phyloP scores from a whole-genome alignment of 2,329 filamentous ascomycete species.

The Nothophoma quercina region DNA sequence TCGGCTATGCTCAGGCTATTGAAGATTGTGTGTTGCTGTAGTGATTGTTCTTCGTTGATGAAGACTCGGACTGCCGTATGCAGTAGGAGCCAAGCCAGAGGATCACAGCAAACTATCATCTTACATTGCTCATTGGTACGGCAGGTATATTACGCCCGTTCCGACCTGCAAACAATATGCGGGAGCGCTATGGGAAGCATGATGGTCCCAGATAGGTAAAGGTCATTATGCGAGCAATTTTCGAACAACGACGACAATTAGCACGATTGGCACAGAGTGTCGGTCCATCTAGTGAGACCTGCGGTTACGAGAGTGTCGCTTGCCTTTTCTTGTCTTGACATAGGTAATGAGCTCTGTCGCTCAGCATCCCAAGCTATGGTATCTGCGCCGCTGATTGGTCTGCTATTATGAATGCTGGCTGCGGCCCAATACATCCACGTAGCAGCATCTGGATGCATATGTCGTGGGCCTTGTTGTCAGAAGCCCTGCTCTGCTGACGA shows the following conservation, averaged over 20 bases:
- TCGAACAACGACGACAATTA: slow-evolving; percentile 19
- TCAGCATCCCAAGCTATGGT: slow-evolving; percentile 27
- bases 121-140: slow-evolving; percentile 25
- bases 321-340: slow-evolving; percentile 18
- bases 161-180: slow-evolving; percentile 38
- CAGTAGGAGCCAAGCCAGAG: slow-evolving; percentile 10
- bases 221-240: slow-evolving; percentile 23
- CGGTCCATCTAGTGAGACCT: slow-evolving; percentile 25
- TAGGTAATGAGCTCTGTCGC: slow-evolving; percentile 15
- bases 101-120: slow-evolving; percentile 2
- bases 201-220: slow-evolving; percentile 27
- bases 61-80: background rate
- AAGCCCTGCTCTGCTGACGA: slow-evolving; percentile 27
- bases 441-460: slow-evolving; percentile 23
- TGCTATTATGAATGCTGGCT: slow-evolving; percentile 33
- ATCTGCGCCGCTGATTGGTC: slow-evolving; percentile 42
- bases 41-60: background rate
- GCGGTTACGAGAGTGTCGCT: slow-evolving; percentile 26
- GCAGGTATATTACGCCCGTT: slow-evolving; percentile 25
- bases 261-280: slow-evolving; percentile 28
- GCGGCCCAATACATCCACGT: slow-evolving; percentile 41
- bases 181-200: slow-evolving; percentile 39
- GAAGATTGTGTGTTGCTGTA: background rate
- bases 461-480: slow-evolving; percentile 31
- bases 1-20: background rate